These are phyloP conservation scores for Candida mesenterica DNA, from an alignment of 1,139 yeast species.

Conservation along the genomic window DNA sequence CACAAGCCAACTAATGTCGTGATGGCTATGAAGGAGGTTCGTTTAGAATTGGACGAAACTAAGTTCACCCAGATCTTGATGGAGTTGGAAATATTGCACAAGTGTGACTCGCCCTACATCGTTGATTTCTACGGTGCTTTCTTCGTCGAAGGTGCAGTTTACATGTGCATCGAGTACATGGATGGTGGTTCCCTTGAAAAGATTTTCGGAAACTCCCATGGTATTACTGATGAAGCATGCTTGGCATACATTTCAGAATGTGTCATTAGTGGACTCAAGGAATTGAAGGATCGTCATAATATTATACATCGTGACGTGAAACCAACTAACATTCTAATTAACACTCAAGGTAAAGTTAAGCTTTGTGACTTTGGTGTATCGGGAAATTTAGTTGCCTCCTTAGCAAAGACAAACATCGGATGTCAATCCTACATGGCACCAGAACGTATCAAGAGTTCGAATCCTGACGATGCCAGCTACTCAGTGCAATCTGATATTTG, in stretches of 20 bases:
- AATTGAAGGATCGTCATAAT: constrained; percentile 81
- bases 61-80: constrained; percentile 90
- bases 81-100: constrained; percentile 93
- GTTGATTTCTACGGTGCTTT: constrained; percentile 97
- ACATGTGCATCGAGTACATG: constrained; percentile 98
- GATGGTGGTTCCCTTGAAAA: constrained; percentile 95
- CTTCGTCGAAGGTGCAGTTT: constrained; percentile 95
- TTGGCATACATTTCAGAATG: constrained; percentile 80
- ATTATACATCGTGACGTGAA: constrained; percentile 96
- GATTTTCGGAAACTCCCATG: constrained; percentile 66
- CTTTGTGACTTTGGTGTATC: constrained; percentile 96
- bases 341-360: constrained; percentile 80
- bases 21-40: constrained; percentile 97
- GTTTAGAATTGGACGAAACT: constrained; percentile 86
- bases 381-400: constrained; percentile 91
- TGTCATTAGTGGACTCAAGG: constrained; percentile 79
- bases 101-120: constrained; percentile 84
- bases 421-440: constrained; percentile 99
- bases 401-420: constrained; percentile 95
- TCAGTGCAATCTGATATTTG: constrained; percentile 95
- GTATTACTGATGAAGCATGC: constrained; percentile 73
- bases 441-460: constrained; percentile 71
- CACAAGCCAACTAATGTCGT: constrained; percentile 91
- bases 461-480: constrained; percentile 71
- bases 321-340: constrained; percentile 89